These are phyloP conservation scores for Nicotiana otophora DNA, from an alignment of 257 asterid genomes.

Conservation along the genomic window DNA sequence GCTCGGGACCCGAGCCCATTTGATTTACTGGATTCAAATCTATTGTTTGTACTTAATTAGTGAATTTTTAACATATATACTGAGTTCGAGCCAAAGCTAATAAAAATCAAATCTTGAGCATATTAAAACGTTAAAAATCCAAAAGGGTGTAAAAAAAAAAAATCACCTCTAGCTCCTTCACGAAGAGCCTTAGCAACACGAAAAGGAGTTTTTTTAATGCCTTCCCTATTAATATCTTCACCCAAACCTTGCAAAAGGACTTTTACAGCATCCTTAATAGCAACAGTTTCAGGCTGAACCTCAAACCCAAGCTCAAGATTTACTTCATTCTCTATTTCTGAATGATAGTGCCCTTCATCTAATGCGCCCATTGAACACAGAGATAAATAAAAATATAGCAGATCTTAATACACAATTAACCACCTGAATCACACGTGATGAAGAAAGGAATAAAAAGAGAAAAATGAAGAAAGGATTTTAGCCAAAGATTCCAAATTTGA, in stretches of 20 bases:
- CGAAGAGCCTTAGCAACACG: conserved; percentile 88
- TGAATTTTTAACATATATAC: too few species aligned
- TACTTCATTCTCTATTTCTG: conserved; percentile 58
- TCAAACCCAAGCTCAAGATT: conserved; percentile 48
- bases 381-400: background rate
- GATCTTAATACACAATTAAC: background rate
- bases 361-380: conserved; percentile 73
- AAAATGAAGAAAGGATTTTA: conserved; percentile 20
- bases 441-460: background rate
- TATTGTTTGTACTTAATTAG: too few species aligned
- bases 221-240: conserved; percentile 89
- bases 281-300: conserved; percentile 41
- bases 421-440: conserved; percentile 12
- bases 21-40: too few species aligned
- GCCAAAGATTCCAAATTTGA: conserved; percentile 32
- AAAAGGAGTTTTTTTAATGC: conserved; percentile 69
- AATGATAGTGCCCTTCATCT: conserved; percentile 61
- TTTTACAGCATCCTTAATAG: conserved; percentile 79
- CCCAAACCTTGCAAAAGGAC: conserved; percentile 84
- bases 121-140: background rate
- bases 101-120: background rate
- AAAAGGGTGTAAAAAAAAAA: background rate
- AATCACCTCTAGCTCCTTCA: conserved; percentile 82
- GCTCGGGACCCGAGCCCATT: too few species aligned
- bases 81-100: background rate